These are phyloP conservation scores for Populus simonii DNA, from an alignment of 345 rosid genomes.

Conservation along the genomic window DNA sequence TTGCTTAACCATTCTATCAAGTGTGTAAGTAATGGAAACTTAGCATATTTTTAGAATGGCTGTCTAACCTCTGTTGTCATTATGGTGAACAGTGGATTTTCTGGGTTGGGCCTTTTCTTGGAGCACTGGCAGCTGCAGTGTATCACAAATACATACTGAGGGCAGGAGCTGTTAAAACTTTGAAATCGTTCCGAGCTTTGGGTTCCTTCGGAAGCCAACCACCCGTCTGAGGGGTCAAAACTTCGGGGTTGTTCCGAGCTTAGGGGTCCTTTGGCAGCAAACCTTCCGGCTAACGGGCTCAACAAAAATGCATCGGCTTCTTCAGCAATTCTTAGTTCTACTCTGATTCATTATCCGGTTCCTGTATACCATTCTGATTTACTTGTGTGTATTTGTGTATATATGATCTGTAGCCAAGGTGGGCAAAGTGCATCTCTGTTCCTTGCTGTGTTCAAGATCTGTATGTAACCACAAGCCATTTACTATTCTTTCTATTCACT, in stretches of 20 bases:
- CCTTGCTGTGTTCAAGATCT: too few relatives aligned
- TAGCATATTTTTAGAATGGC: not conserved
- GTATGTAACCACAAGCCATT: too few relatives aligned
- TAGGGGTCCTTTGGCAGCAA: too few relatives aligned
- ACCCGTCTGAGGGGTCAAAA: not conserved
- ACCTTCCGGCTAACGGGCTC: not conserved
- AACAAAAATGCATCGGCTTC: not conserved
- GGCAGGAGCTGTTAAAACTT: conserved; percentile 56
- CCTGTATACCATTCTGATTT: too few relatives aligned
- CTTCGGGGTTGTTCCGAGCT: too few relatives aligned
- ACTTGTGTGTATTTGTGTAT: too few relatives aligned
- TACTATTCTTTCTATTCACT: too few relatives aligned
- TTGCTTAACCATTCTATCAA: too few relatives aligned
- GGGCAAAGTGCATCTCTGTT: too few relatives aligned
- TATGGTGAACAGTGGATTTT: conserved; percentile 47
- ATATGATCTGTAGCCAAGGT: too few relatives aligned
- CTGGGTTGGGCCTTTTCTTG: conserved; percentile 66
- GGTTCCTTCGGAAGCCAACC: conserved; percentile 35
- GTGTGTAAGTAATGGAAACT: too few relatives aligned
- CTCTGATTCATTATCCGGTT: too few relatives aligned
- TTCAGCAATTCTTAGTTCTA: not conserved
- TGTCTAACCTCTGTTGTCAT: conserved; percentile 16
- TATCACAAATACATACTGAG: conserved; percentile 56
- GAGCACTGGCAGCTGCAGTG: conserved; percentile 65
- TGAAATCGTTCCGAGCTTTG: conserved; percentile 58